Evolutionary conservation across 2,329 filamentous ascomycete genomes (phyloP).

Genomic region (Phyllosticta capitalensis): DNA sequence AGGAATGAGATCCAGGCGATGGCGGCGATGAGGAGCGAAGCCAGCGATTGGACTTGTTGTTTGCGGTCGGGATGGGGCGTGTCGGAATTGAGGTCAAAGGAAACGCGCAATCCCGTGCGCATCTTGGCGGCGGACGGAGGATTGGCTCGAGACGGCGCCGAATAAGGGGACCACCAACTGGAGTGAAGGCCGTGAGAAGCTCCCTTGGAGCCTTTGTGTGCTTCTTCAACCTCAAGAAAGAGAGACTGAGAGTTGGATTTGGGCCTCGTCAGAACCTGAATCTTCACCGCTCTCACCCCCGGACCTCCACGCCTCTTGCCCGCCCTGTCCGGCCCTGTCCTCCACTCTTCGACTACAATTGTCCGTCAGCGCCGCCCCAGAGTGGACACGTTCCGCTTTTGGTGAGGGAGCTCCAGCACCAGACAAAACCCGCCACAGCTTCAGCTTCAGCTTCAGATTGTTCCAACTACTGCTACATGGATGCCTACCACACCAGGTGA

Average conservation of each 20-base stretch:
- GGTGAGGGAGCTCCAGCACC: neutral
- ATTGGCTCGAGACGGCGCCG: neutral
- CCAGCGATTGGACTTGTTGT: conserved; percentile 10
- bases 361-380: conserved; percentile 3
- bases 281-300: neutral
- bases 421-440: conserved; percentile 7
- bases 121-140: neutral
- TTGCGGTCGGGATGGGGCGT: neutral
- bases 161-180: neutral
- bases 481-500: conserved; percentile 33
- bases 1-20: conserved; percentile 6
- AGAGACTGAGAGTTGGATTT: too few relatives aligned
- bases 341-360: neutral
- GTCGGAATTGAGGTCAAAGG: neutral
- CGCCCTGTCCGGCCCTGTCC: conserved; percentile 3
- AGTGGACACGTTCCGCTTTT: conserved; percentile 11
- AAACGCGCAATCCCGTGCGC: conserved; percentile 8
- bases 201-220: too few relatives aligned
- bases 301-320: conserved; percentile 6
- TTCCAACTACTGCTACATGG: conserved; percentile 22
- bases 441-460: neutral
- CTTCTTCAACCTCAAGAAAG: too few relatives aligned
- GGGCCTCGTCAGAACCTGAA: neutral
- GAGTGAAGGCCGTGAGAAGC: neutral
- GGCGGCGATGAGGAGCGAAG: conserved; percentile 6